Base-by-base conservation (phyloP, 2,329 filamentous ascomycete genomes). In the Alternaria novae-zelandiae region DNA sequence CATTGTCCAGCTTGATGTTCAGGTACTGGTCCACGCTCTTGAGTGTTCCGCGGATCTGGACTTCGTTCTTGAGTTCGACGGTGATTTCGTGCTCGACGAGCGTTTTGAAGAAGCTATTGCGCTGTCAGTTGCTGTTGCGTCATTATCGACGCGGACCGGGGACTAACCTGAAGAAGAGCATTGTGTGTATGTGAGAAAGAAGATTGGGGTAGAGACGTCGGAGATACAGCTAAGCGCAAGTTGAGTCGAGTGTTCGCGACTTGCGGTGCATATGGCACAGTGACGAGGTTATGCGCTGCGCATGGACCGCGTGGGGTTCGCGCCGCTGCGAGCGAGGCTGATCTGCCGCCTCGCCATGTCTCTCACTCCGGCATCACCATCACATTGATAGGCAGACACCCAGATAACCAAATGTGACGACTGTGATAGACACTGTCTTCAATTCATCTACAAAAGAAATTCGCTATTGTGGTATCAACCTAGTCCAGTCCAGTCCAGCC, bases 11-110 rank as follows among this genome's bases (percentile, higher is more conserved):
- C 86, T 98, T 98, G 84, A 99, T 97, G 84, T 99, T 99, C 78
- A 99, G 89, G 83, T 97, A 99, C 84, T 98, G 96, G 80, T 99
- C 96, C 71, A 99, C 95, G 78, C 92, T 96, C 86, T 98, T 99
- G 71, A 99, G 87, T 36, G 91, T 96, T 70, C 96, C 96, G 74
- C 93, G 92, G 80, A 99, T 96, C 79, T 94, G 94, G 74, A 99
- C 97, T 83, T 99, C 96, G 82, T 99, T 99, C 84, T 99, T 99
- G 81, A 99, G 92, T 85, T 99, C 96, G 79, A 99, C 94, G 50
- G 94, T 98, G 77, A 99, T 94, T 85, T 96, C 90, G 73, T 96
- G 91, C 85, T 97, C 96, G 80, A 97, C 96, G 76, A 98, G 91
- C 57, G 95, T 98, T 83, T 98, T 98, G 89, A 98, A 98, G 86